Conservation (phyloP, 306 rosid species). For the Luffa aegyptiaca region DNA sequence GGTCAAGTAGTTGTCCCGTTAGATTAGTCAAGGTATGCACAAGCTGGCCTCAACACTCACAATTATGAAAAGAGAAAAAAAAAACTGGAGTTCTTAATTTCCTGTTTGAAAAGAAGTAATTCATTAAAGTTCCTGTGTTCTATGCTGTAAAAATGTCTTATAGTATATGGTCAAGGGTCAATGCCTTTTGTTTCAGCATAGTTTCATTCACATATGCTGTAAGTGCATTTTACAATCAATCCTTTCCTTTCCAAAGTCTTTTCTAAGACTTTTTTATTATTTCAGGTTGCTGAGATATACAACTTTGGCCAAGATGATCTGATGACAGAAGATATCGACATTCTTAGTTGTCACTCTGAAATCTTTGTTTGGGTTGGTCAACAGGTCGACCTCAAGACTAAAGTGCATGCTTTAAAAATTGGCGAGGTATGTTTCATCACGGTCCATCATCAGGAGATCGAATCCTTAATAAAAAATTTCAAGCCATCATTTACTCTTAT, state of each 20-base stretch:
- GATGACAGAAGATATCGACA: constrained; percentile 89
- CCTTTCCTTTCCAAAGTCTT: background rate
- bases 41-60: no score
- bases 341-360: constrained; percentile 74
- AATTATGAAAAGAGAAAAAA: no score
- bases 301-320: constrained; percentile 95
- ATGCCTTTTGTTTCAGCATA: background rate
- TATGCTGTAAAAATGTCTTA: background rate
- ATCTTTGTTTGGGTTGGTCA: constrained; percentile 97
- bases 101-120: background rate
- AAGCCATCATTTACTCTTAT: background rate
- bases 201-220: background rate
- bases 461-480: background rate
- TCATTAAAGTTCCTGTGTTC: background rate
- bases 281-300: constrained; percentile 81
- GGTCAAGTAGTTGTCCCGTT: no score
- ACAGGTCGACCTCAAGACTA: constrained; percentile 59
- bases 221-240: background rate
- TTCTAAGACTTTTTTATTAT: background rate
- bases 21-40: no score
- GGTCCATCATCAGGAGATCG: background rate
- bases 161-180: background rate
- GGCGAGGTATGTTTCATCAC: constrained; percentile 66
- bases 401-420: constrained; percentile 57
- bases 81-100: background rate